Conservation (phyloP, 495 filamentous ascomycete genomes). For the Tuber umbilicatum region DNA sequence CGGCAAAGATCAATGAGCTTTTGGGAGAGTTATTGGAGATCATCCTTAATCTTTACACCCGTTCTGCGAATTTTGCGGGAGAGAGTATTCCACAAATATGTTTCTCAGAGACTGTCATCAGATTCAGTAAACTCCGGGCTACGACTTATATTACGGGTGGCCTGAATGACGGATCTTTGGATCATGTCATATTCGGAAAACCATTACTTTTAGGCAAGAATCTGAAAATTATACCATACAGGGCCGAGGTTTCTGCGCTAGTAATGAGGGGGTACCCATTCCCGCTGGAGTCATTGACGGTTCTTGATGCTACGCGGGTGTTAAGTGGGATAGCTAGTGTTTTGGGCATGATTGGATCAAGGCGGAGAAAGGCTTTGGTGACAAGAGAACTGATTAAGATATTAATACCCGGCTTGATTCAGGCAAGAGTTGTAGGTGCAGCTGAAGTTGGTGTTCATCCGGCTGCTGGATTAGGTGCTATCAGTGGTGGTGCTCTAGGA, state of each 20-base stretch:
- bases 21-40: slow-evolving; percentile 72
- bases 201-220: slow-evolving; percentile 43
- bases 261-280: slow-evolving; percentile 41
- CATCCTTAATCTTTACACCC: slow-evolving; percentile 73
- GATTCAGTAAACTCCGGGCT: slow-evolving; percentile 67
- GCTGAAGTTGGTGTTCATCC: slow-evolving; percentile 94
- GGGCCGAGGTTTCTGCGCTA: slow-evolving; percentile 41
- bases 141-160: slow-evolving; percentile 64
- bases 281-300: slow-evolving; percentile 44
- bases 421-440: slow-evolving; percentile 84
- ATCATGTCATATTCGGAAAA: slow-evolving; percentile 59
- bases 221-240: slow-evolving; percentile 41
- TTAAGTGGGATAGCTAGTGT: slow-evolving; percentile 82
- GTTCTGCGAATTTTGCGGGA: slow-evolving; percentile 64
- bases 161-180: slow-evolving; percentile 60
- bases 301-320: slow-evolving; percentile 47
- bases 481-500: slow-evolving; percentile 35
- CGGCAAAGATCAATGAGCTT: slow-evolving; percentile 57
- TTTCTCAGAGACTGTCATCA: slow-evolving; percentile 73
- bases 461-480: slow-evolving; percentile 57
- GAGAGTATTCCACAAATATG: slow-evolving; percentile 75
- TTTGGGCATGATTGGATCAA: slow-evolving; percentile 64
- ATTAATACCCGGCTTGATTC: slow-evolving; percentile 76
- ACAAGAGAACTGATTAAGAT: slow-evolving; percentile 75
- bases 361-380: slow-evolving; percentile 81